A percentile compares a stretch with the other conserved stretches of the same genome.
Evolutionary conservation across 2,329 filamentous ascomycete genomes (phyloP).

Genomic region (Tetracladium maxilliforme): DNA sequence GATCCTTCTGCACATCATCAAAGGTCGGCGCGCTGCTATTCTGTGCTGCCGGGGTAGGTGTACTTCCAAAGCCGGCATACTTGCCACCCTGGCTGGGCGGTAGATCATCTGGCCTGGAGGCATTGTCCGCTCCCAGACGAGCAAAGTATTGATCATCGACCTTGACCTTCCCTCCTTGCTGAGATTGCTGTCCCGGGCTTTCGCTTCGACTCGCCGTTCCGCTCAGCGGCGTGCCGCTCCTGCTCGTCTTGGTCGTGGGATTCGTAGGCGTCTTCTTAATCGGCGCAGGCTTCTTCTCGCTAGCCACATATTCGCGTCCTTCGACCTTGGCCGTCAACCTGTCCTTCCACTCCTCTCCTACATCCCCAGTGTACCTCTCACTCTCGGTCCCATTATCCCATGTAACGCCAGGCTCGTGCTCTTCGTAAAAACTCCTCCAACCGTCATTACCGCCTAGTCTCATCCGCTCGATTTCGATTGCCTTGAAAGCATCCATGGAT

Average conservation of each 20-base stretch:
- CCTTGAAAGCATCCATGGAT: constrained; percentile 98
- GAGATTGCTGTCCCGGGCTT: too few relatives aligned
- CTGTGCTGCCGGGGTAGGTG: constrained; percentile 37
- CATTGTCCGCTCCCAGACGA: constrained; percentile 70
- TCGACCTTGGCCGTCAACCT: constrained; percentile 78
- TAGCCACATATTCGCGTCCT: constrained; percentile 69
- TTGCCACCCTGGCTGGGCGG: constrained; percentile 87
- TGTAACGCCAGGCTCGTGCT: constrained; percentile 32
- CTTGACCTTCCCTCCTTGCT: constrained; percentile 32
- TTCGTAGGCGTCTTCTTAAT: too few relatives aligned
- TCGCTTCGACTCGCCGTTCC: constrained; percentile 10
- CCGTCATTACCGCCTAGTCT: constrained; percentile 76
- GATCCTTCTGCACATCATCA: constrained; percentile 86
- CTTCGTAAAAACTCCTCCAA: constrained; percentile 79
- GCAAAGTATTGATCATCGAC: constrained; percentile 86
- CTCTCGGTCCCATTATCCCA: constrained; percentile 86
- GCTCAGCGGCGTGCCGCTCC: constrained; percentile 9
- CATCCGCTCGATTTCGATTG: constrained; percentile 86
- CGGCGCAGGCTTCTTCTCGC: constrained; percentile 38
- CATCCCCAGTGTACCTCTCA: constrained; percentile 78
- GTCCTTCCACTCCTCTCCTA: constrained; percentile 92
- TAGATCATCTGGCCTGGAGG: constrained; percentile 54
- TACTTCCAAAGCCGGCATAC: constrained; percentile 80
- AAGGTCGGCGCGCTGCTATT: constrained; percentile 45
- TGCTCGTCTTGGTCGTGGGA: constrained; percentile 15